Conservation (phyloP, 164 flowering plant species). For the Magnolia officinalis region DNA sequence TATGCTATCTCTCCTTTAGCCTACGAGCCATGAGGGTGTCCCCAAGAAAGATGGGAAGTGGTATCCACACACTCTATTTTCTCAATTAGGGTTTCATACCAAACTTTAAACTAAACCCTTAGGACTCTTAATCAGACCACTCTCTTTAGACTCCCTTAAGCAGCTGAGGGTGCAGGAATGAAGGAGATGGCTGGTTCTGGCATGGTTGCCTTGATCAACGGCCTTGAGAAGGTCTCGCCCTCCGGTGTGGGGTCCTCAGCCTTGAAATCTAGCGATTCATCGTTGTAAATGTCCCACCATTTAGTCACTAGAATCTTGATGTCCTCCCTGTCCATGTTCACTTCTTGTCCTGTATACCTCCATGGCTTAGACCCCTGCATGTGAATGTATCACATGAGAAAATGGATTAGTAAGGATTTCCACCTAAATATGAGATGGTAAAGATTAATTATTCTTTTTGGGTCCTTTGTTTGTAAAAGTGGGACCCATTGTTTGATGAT, state of each 20-base stretch:
- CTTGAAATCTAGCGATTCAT: constrained; percentile 41
- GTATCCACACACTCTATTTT: not conserved
- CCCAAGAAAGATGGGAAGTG: not conserved
- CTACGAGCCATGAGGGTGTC: not conserved
- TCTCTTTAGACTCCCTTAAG: constrained; percentile 14
- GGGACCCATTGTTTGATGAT: not conserved
- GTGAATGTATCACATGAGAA: constrained; percentile 5
- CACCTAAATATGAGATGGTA: not conserved
- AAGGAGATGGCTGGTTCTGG: constrained; percentile 28
- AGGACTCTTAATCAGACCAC: not conserved
- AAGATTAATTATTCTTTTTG: not conserved
- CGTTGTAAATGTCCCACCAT: constrained; percentile 60
- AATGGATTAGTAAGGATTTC: not conserved
- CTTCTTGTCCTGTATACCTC: constrained; percentile 60
- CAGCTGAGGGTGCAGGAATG: constrained; percentile 51
- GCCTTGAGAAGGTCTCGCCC: constrained; percentile 22
- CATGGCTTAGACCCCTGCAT: constrained; percentile 59
- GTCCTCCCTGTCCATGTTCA: constrained; percentile 60
- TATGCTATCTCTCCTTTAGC: not conserved
- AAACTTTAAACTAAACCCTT: not conserved
- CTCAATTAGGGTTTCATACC: not conserved
- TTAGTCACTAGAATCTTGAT: constrained; percentile 52
- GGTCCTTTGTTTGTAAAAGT: not conserved
- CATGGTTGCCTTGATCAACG: constrained; percentile 32
- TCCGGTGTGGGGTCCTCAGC: constrained; percentile 9